Evolutionary conservation across 2,329 filamentous ascomycete species (phyloP).

Genomic region (Triangularia verruculosa): DNA sequence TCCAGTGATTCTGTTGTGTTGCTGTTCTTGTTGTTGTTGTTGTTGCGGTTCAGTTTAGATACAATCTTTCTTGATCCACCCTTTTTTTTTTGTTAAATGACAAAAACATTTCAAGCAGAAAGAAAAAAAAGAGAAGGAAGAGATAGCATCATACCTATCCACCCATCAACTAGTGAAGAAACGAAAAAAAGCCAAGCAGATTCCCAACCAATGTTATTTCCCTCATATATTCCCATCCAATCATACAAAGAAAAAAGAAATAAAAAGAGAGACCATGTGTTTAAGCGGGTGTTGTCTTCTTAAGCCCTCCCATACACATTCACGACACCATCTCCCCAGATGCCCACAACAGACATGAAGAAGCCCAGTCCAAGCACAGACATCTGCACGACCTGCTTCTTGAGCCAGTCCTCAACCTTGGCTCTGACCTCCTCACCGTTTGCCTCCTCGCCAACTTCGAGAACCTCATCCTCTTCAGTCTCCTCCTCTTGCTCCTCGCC

Average conservation of each 20-base stretch:
- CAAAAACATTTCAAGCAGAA: too few species aligned
- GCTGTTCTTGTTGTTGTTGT: background rate
- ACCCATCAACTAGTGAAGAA: background rate
- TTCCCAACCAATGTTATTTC: background rate
- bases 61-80: background rate
- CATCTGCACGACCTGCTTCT: conserved; percentile 53
- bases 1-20: background rate
- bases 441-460: conserved; percentile 36
- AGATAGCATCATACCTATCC: background rate
- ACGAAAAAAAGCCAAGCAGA: background rate
- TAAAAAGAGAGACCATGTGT: background rate
- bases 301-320: background rate
- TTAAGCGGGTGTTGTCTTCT: background rate
- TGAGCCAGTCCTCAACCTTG: conserved; percentile 54
- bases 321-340: conserved; percentile 60
- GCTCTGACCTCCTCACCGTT: conserved; percentile 62
- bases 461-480: conserved; percentile 39
- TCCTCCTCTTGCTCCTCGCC: conserved; percentile 29
- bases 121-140: background rate
- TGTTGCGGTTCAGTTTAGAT: background rate
- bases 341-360: conserved; percentile 59
- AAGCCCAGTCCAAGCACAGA: conserved; percentile 56
- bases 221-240: background rate
- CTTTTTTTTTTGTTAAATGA: too few species aligned
- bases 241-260: background rate